phyloP scores from a whole-genome alignment of 148 eudicot genomes.

The Rhododendron vialii region DNA sequence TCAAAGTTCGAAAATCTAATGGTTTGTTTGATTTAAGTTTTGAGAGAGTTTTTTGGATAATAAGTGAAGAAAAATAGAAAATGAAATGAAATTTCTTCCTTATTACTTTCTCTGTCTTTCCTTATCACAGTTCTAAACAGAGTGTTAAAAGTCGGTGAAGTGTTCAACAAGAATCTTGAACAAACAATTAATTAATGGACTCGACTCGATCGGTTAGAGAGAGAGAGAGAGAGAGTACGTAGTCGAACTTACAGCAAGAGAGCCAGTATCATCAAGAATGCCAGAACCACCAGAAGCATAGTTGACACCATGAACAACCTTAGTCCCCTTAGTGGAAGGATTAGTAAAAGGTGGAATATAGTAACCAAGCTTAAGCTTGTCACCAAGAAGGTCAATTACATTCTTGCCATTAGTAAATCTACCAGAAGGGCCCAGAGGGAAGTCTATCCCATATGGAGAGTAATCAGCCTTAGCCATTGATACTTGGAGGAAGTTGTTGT shows the following conservation, averaged over 20 bases:
- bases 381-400: slow-evolving; percentile 33
- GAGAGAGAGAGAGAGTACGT: not conserved
- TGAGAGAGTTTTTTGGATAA: no score
- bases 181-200: not conserved
- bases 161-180: not conserved
- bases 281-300: slow-evolving; percentile 41
- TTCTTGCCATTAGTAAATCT: slow-evolving; percentile 45
- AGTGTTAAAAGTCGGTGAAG: no score
- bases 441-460: slow-evolving; percentile 42
- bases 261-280: slow-evolving; percentile 34
- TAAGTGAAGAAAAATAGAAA: no score
- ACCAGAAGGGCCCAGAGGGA: slow-evolving; percentile 37
- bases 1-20: no score
- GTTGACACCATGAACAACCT: slow-evolving; percentile 31
- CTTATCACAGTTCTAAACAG: no score
- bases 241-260: slow-evolving; percentile 13
- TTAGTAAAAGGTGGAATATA: slow-evolving; percentile 33
- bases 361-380: slow-evolving; percentile 21
- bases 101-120: not conserved
- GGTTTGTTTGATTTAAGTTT: no score
- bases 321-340: slow-evolving; percentile 25
- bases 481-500: slow-evolving; percentile 29
- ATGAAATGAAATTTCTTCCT: no score
- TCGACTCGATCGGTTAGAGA: not conserved
- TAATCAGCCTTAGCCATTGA: slow-evolving; percentile 28